Base-by-base conservation (phyloP, 345 rosid species). In the Arabidopsis suecica region DNA sequence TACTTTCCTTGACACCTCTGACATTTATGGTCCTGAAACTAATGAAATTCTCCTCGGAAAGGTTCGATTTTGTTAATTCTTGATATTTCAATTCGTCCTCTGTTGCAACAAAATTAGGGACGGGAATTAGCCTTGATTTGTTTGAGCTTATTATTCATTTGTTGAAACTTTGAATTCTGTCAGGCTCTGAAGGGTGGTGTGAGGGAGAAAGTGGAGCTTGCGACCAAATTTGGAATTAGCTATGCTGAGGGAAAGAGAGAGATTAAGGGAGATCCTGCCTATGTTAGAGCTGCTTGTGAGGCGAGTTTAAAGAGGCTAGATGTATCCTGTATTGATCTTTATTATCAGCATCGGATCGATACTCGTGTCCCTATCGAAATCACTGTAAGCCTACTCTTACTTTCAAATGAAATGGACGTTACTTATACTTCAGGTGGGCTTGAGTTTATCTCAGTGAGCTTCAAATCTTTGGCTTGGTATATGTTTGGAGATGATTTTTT, bases 341-440 rank as follows among this genome's bases (percentile, higher is more conserved):
- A 86, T 56, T 85, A 88, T 49, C 89, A 85, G 66, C 91, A 86
- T 63, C 84, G 85, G 3, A 16, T 86, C 0, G 93, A 88, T 42
- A 84, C 83, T 55, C 78, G 42, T 5, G 69, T 88, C 40, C 89
- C 89, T 0, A 85, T 84, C 6, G 88, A 88, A 83, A 48, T 84
- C 79, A 89, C 88, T 69, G 88, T 88, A 79, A 32, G 82, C 22
- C 1, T 10, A 1, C 25, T 7, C 12, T 68, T 3, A 10, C 14
- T 42, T 42, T 42, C 4, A 3, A 5, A 42, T 42, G 47, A 13
- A 42, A 42, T 3, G 14, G 14, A 12, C 12, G 47, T 10, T 42
- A 3, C n/a, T 11, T 42, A 12, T 44, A 14, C 49, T 44, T 44
- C 16, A 44, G 3, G 18, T 0, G 18, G 14, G 18, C 44, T 40